Conservation (phyloP, 306 rosid species). For the Malus orientalis region DNA sequence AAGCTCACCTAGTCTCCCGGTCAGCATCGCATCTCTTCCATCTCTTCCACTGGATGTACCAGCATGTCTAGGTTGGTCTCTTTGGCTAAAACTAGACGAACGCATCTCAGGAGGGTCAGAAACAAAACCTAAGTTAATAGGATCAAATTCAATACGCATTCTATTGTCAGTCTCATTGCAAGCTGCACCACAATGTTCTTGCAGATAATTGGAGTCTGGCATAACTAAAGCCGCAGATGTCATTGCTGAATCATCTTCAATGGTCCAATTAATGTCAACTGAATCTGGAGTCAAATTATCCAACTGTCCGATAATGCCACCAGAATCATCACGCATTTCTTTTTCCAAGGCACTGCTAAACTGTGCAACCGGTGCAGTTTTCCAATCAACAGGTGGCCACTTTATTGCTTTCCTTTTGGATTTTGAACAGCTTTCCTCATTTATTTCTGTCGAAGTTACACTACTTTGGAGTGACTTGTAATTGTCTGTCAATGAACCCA, state of each 20-base stretch:
- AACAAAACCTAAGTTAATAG: slow-evolving; percentile 21
- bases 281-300: slow-evolving; percentile 20
- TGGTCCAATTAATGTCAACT: slow-evolving; percentile 35
- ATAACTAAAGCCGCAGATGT: slow-evolving; percentile 28
- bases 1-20: slow-evolving; percentile 69
- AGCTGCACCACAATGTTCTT: slow-evolving; percentile 24
- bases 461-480: slow-evolving; percentile 21
- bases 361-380: slow-evolving; percentile 54
- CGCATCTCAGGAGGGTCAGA: background rate
- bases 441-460: slow-evolving; percentile 9
- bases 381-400: slow-evolving; percentile 92
- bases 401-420: slow-evolving; percentile 36
- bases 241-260: slow-evolving; percentile 26
- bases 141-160: slow-evolving; percentile 16
- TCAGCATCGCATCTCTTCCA: slow-evolving; percentile 18
- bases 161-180: slow-evolving; percentile 15
- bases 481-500: slow-evolving; percentile 24
- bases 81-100: slow-evolving; percentile 21
- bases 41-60: slow-evolving; percentile 40
- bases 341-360: no score
- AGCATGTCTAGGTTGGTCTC: slow-evolving; percentile 39
- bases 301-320: no score
- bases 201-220: slow-evolving; percentile 24
- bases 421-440: slow-evolving; percentile 35
- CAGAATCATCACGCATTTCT: no score